Evolutionary conservation across 768 basidiomycete genomes (phyloP).

Genomic region (Auriscalpium microsporum): DNA sequence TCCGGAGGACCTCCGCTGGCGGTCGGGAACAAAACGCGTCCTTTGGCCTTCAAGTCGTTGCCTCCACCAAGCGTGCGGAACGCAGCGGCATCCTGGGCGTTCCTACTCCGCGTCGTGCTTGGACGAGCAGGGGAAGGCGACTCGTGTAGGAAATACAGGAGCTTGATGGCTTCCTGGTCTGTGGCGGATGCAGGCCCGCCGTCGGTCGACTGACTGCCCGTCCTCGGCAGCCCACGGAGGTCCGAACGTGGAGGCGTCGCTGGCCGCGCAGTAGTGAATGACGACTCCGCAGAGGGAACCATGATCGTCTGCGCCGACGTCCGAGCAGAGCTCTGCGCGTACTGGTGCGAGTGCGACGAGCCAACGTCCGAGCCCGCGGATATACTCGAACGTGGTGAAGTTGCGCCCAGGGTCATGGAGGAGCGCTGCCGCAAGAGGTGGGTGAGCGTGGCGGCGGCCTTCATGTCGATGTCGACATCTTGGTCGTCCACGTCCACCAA

Average conservation of each 20-base stretch:
- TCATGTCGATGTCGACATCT: slow-evolving; percentile 65
- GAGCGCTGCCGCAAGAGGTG: slow-evolving; percentile 59
- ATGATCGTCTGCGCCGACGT: slow-evolving; percentile 35
- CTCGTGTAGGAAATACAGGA: slow-evolving; percentile 79
- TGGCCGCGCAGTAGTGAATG: slow-evolving; percentile 25
- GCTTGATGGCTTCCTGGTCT: slow-evolving; percentile 78
- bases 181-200: slow-evolving; percentile 36
- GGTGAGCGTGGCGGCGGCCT: slow-evolving; percentile 75
- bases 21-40: slow-evolving; percentile 60
- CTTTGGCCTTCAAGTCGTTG: slow-evolving; percentile 46
- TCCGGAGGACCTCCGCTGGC: slow-evolving; percentile 16
- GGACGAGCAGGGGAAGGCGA: slow-evolving; percentile 74
- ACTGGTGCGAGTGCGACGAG: slow-evolving; percentile 55
- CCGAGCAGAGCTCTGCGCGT: slow-evolving; percentile 58
- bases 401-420: slow-evolving; percentile 42
- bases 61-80: slow-evolving; percentile 48
- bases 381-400: slow-evolving; percentile 66
- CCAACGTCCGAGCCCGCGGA: slow-evolving; percentile 60
- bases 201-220: slow-evolving; percentile 16
- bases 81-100: slow-evolving; percentile 45
- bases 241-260: slow-evolving; percentile 29
- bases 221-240: slow-evolving; percentile 12
- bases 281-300: slow-evolving; percentile 31
- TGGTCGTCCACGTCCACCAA: slow-evolving; percentile 23
- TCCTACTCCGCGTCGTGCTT: slow-evolving; percentile 35